Evolutionary conservation across 108 stramenopile species (phyloP), one percentile per base, ranked within the genome.

Genomic region (Schizochytrium sp.): DNA sequence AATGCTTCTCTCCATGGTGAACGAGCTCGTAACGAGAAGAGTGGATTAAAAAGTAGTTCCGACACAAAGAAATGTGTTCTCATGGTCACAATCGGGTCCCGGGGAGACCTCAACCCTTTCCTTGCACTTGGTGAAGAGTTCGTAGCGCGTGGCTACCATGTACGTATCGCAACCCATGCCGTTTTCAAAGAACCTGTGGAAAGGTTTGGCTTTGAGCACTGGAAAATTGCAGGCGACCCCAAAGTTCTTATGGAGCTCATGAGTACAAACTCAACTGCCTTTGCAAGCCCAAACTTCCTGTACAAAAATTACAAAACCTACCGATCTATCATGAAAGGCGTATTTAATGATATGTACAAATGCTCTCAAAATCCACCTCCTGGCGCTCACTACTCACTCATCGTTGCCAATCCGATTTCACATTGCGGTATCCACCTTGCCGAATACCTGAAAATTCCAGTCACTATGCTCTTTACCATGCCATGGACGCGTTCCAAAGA

Each of bases 221-320:
- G 76, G 50, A 83, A 42, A 83, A 55, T 83, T 83, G 76, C 76
- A 5, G 76, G 76, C 76, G 76, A 83, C 28, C 76, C 76, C 8
- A 83, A 83, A 50, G 76, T 83, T 53, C 76, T 83, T 38, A 83
- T 83, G 76, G 53, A 83, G 47, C 53, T 83, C 50, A 83, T 83
- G 76, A 55, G 50, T n/a, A 38, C 50, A 19, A 28, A 28, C 12
- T 83, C 76, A 5, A 53, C 38, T n/a, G 49, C 76, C 47, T 55
- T 83, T 28, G 49, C 76, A 0, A 83, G 76, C 53, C 76, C 76
- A 7, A 55, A 49, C 47, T 83, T 55, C 40, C 50, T 83, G 28
- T 46, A 47, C 45, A 47, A 53, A 47, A 83, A 83, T 53, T 83
- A 83, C 76, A 55, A 5, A n/a, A 12, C 55, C 50, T 83, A 38